Conservation (phyloP, 148 eudicot species). For the Mesembryanthemum crystallinum region DNA sequence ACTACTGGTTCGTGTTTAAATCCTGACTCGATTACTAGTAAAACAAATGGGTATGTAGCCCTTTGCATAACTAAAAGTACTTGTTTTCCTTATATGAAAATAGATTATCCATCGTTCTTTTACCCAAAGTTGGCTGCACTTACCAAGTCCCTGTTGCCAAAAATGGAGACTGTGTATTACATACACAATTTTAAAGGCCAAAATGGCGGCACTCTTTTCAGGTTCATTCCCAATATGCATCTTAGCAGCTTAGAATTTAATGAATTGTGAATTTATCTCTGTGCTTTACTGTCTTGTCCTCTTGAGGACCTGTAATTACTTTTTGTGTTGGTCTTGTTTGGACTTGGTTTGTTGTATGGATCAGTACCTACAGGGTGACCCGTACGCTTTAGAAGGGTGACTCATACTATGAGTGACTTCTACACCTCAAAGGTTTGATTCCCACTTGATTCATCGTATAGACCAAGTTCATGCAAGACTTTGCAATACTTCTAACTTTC, state of each 20-base stretch:
- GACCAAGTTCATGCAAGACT: too few relatives aligned
- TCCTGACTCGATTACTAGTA: not conserved
- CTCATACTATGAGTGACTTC: too few relatives aligned
- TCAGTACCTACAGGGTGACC: too few relatives aligned
- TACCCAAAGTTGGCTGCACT: conserved; percentile 93
- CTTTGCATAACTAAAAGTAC: not conserved
- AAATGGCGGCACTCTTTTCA: conserved; percentile 87
- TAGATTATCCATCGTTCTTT: conserved; percentile 91
- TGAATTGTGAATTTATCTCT: not conserved
- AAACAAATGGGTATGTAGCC: not conserved
- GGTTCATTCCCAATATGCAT: conserved; percentile 36
- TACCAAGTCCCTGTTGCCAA: conserved; percentile 66
- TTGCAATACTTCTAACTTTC: not conserved
- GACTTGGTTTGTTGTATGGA: too few relatives aligned
- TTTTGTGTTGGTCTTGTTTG: too few relatives aligned
- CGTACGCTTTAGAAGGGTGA: too few relatives aligned
- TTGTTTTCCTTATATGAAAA: conserved; percentile 39
- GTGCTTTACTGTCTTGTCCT: too few relatives aligned
- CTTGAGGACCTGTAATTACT: not conserved
- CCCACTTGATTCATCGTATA: too few relatives aligned
- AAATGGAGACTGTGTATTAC: conserved; percentile 95
- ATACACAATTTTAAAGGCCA: conserved; percentile 95
- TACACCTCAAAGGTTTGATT: too few relatives aligned
- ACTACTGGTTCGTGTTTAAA: not conserved
- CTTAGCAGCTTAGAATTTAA: not conserved